Base-by-base conservation (phyloP, 441 rosid species). In the Isatis lusitanica region DNA sequence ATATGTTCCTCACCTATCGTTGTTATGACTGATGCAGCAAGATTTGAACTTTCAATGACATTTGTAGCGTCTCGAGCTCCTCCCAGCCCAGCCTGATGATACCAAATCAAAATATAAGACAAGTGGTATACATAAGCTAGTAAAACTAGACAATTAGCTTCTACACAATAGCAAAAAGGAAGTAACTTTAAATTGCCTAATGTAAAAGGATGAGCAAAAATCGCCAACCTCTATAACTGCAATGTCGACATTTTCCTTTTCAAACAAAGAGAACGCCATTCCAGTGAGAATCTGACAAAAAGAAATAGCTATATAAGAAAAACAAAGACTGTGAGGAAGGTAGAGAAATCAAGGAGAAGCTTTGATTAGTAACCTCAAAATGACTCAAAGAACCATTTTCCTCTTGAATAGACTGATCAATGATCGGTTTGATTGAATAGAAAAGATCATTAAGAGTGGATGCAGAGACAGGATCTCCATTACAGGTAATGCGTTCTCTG, bases 61-160 rank as follows among this genome's bases (percentile, higher is more conserved):
- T 94, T 94, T 1, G 98, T 94, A 43, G 98, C 98, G 55, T 94
- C 98, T 18, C 97, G 87, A 40, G 90, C 91, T 74, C 98, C 98
- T n/a, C 98, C 97, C 52, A 94, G 82, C 38, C 97, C 96, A 73
- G 94, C 96, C 96, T 92, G 80, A 44, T 33, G 43, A 65, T 15
- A 58, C 33, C 44, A 68, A 71, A 35, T 1, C 56, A 40, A 50
- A 21, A 38, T 26, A 5, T 51, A 51, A 7, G 5, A 66, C 4
- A 36, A 2, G 28, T 53, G 56, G 2, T 21, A 35, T 0, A 58
- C 21, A 26, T 11, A 26, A 26, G 28, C 28, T 26, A 26, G 28
- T 9, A 4, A 6, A 59, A 5, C 17, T 24, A 28, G 53, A 71
- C 7, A 11, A 46, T 3, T 1, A 52, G 35, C 63, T 63, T 53